Percentiles rank a stretch among this genome's conserved stretches.
phyloP scores from a whole-genome alignment of 495 filamentous ascomycete genomes.

The Penicillium bovifimosum region DNA sequence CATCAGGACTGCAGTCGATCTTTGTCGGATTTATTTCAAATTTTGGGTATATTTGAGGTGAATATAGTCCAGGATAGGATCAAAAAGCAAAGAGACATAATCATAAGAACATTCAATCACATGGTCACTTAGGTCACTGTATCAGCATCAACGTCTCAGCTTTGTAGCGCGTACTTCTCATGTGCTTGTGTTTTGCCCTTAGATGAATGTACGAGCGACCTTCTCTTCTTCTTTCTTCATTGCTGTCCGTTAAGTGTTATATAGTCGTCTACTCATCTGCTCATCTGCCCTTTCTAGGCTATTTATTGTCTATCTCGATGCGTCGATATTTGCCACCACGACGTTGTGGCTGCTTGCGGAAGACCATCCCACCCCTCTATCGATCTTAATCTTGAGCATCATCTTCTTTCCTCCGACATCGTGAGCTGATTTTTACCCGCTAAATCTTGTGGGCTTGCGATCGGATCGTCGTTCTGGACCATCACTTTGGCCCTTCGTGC shows the following conservation, averaged over 20 bases:
- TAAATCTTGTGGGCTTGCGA: not conserved
- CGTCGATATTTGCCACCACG: slow-evolving; percentile 18
- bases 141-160: not conserved
- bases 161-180: not conserved
- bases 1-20: slow-evolving; percentile 1
- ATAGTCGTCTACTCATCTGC: too few relatives aligned
- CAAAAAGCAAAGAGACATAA: too few relatives aligned
- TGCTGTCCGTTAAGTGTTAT: not conserved
- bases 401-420: slow-evolving; percentile 3
- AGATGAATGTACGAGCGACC: not conserved
- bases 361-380: not conserved
- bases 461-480: not conserved
- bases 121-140: not conserved
- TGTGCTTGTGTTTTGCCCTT: not conserved
- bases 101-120: too few relatives aligned
- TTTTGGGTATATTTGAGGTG: not conserved
- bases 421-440: not conserved
- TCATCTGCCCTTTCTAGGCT: not conserved
- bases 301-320: slow-evolving; percentile 9
- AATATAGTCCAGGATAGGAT: not conserved
- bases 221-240: not conserved
- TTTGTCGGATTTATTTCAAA: not conserved
- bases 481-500: not conserved
- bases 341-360: slow-evolving; percentile 24
- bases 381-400: not conserved